These are phyloP conservation scores for Croton laevigatus DNA, from an alignment of 441 rosid species.

Conservation along the genomic window DNA sequence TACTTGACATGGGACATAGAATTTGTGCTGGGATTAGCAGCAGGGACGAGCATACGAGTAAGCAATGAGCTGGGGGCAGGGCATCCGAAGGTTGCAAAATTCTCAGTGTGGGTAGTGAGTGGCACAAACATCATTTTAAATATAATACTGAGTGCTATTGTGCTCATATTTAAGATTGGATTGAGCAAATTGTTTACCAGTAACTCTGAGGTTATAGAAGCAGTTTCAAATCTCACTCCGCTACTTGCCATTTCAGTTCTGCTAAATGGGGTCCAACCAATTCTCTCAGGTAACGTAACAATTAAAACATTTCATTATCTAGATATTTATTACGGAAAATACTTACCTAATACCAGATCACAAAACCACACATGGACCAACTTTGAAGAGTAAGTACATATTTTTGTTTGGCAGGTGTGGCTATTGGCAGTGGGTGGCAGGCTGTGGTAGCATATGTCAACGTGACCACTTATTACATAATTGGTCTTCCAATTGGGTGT, in stretches of 20 bases:
- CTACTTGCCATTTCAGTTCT: slow-evolving; percentile 73
- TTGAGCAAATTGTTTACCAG: slow-evolving; percentile 63
- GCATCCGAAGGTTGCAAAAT: slow-evolving; percentile 62
- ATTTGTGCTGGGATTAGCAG: slow-evolving; percentile 81
- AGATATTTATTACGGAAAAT: too few species aligned
- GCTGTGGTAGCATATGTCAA: slow-evolving; percentile 82
- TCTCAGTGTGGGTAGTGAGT: slow-evolving; percentile 67
- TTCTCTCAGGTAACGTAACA: slow-evolving; percentile 63
- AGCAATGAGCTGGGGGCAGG: slow-evolving; percentile 87
- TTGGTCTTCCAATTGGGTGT: slow-evolving; percentile 87
- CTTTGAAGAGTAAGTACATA: too few species aligned
- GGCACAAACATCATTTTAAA: slow-evolving; percentile 55
- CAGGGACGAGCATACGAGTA: slow-evolving; percentile 74
- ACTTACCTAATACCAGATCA: too few species aligned
- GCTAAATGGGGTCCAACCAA: slow-evolving; percentile 83
- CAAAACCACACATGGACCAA: too few species aligned
- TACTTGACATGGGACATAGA: slow-evolving; percentile 89
- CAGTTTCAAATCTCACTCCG: slow-evolving; percentile 57
- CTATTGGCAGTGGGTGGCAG: slow-evolving; percentile 96
- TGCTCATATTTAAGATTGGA: slow-evolving; percentile 44
- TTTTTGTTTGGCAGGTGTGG: slow-evolving; percentile 48
- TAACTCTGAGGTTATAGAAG: slow-evolving; percentile 52
- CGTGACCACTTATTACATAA: slow-evolving; percentile 58
- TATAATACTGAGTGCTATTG: slow-evolving; percentile 37
- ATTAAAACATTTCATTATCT: too few species aligned